These are phyloP conservation scores for Oryza meyeriana DNA, from an alignment of 176 grass and related monocot genomes.

Conservation along the genomic window DNA sequence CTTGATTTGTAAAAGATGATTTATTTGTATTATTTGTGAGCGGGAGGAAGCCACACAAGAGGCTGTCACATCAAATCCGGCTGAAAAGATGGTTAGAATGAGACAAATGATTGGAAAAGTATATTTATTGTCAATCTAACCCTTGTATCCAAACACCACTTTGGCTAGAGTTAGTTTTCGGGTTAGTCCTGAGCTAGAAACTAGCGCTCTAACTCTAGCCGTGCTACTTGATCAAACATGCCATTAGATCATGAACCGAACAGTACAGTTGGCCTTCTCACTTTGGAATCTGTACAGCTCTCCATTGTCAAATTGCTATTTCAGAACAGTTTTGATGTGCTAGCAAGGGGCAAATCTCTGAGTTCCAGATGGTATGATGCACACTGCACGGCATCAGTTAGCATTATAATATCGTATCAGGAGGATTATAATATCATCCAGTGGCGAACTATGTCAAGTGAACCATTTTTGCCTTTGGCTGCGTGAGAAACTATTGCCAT, in stretches of 20 bases:
- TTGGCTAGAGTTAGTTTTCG: too few species aligned
- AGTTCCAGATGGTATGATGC: neutral
- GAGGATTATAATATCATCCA: neutral
- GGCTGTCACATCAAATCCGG: too few species aligned
- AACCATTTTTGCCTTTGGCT: neutral
- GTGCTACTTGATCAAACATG: too few species aligned
- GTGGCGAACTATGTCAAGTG: neutral
- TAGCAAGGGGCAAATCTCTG: neutral
- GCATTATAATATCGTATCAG: neutral
- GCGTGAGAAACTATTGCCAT: neutral
- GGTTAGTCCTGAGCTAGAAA: too few species aligned
- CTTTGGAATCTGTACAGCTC: neutral
- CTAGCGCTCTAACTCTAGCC: too few species aligned
- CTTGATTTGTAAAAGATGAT: too few species aligned
- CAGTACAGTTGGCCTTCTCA: neutral
- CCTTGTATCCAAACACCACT: too few species aligned
- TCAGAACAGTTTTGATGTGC: neutral
- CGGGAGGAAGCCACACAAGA: too few species aligned
- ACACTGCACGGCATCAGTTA: neutral
- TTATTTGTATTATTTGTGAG: too few species aligned
- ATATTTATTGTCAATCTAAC: too few species aligned
- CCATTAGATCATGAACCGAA: neutral
- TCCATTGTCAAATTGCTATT: constrained; percentile 8
- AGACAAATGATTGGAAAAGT: too few species aligned
- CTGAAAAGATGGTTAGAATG: too few species aligned